A percentile compares a stretch with the other conserved stretches of the same genome.
Evolutionary conservation across 2,329 filamentous ascomycete genomes (phyloP).

Genomic region (Neofusicoccum parvum): DNA sequence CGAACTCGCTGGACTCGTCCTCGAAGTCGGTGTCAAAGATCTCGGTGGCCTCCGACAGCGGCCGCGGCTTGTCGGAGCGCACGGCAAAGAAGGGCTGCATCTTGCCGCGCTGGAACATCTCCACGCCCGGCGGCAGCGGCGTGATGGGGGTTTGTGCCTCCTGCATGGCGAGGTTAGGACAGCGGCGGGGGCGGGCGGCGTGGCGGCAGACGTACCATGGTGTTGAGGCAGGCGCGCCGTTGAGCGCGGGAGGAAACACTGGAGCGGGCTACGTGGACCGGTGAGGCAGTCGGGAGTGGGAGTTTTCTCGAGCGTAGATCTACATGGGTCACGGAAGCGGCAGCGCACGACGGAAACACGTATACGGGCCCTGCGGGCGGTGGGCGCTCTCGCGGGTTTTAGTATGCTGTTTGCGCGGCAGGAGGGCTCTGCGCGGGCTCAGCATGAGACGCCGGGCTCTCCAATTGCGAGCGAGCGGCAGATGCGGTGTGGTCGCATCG

Average conservation of each 20-base stretch:
- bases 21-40: constrained; percentile 78
- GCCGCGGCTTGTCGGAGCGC: constrained; percentile 56
- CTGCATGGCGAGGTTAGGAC: constrained; percentile 9
- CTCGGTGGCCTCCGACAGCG: constrained; percentile 72
- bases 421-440: neutral
- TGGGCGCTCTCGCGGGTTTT: constrained; percentile 16
- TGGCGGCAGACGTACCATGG: constrained; percentile 33
- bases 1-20: constrained; percentile 61
- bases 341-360: constrained; percentile 10
- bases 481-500: constrained; percentile 18
- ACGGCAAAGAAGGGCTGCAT: constrained; percentile 63
- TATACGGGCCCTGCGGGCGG: constrained; percentile 16
- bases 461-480: constrained; percentile 5
- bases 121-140: constrained; percentile 45
- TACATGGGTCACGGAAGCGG: constrained; percentile 14
- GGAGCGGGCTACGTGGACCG: constrained; percentile 9
- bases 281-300: constrained; percentile 6
- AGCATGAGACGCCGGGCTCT: constrained; percentile 9
- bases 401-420: neutral
- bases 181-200: neutral
- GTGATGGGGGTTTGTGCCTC: constrained; percentile 36
- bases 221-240: neutral
- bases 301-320: constrained; percentile 19
- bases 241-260: neutral
- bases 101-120: constrained; percentile 54